Percentiles rank a stretch among this genome's conserved stretches.
phyloP scores from a whole-genome alignment of 164 flowering plant species.

The Paratinospora sagittata region DNA sequence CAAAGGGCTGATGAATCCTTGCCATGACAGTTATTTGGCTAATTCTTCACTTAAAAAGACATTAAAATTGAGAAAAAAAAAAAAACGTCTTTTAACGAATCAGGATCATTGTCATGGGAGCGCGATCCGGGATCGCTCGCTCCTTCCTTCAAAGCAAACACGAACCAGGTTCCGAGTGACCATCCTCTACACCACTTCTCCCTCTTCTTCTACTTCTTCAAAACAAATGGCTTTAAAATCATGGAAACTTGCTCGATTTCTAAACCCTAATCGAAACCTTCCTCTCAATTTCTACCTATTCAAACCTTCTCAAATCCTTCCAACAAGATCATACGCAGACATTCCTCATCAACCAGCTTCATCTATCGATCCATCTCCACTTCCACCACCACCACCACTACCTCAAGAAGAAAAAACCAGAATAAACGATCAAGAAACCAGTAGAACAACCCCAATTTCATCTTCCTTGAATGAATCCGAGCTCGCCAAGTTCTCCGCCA shows the following conservation, averaged over 20 bases:
- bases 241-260: slow-evolving; percentile 9
- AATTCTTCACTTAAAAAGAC: too few relatives aligned
- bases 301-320: slow-evolving; percentile 9
- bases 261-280: slow-evolving; percentile 8
- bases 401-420: neutral
- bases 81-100: too few relatives aligned
- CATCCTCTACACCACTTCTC: neutral
- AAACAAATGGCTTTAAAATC: slow-evolving; percentile 19
- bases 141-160: neutral
- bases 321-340: slow-evolving; percentile 17
- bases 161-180: too few relatives aligned
- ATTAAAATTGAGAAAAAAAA: too few relatives aligned
- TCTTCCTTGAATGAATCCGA: slow-evolving; percentile 69
- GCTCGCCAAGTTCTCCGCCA: slow-evolving; percentile 74
- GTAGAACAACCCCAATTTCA: slow-evolving; percentile 8
- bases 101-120: too few relatives aligned
- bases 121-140: too few relatives aligned
- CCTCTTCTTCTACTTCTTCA: neutral
- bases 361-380: slow-evolving; percentile 12
- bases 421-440: neutral
- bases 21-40: too few relatives aligned
- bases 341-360: slow-evolving; percentile 14
- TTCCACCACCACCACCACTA: slow-evolving; percentile 7
- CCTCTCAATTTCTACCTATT: slow-evolving; percentile 9
- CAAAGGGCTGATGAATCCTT: too few relatives aligned